Evolutionary conservation across 106 monocot species (phyloP).

Genomic region (Acorus gramineus): DNA sequence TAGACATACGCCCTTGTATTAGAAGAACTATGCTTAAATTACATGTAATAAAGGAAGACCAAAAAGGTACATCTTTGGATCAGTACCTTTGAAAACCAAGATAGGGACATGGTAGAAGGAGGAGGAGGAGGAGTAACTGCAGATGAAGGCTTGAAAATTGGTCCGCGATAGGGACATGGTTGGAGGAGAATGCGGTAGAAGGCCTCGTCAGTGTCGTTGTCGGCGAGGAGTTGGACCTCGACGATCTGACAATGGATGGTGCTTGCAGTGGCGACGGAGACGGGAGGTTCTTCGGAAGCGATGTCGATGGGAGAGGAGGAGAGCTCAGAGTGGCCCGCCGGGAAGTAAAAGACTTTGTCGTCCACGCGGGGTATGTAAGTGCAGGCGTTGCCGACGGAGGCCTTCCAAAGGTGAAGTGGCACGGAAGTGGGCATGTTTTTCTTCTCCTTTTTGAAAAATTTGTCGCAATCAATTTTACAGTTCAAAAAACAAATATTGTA

Average conservation of each 20-base stretch:
- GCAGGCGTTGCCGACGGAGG: constrained; percentile 12
- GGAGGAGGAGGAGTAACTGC: no score
- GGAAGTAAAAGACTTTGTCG: constrained; percentile 42
- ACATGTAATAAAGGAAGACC: no score
- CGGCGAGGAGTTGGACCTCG: constrained; percentile 24
- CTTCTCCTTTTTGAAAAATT: no score
- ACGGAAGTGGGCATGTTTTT: no score
- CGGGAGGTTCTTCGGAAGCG: background rate
- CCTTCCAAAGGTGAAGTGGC: constrained; percentile 21
- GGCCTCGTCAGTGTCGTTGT: constrained; percentile 32
- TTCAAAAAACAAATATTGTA: no score
- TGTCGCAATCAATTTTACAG: no score
- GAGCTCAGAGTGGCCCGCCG: constrained; percentile 42
- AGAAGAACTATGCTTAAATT: no score
- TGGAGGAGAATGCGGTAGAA: constrained; percentile 19
- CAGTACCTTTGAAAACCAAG: no score
- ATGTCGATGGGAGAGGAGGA: constrained; percentile 14
- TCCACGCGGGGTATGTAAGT: constrained; percentile 27
- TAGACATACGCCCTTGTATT: constrained; percentile 1
- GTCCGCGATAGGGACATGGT: background rate
- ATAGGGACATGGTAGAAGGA: no score
- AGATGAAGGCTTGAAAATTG: no score
- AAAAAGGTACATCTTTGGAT: no score
- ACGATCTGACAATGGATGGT: constrained; percentile 18
- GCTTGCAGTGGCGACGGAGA: background rate